Conservation (phyloP, 345 rosid species). For the rapeseed (Brassica napus) region DNA sequence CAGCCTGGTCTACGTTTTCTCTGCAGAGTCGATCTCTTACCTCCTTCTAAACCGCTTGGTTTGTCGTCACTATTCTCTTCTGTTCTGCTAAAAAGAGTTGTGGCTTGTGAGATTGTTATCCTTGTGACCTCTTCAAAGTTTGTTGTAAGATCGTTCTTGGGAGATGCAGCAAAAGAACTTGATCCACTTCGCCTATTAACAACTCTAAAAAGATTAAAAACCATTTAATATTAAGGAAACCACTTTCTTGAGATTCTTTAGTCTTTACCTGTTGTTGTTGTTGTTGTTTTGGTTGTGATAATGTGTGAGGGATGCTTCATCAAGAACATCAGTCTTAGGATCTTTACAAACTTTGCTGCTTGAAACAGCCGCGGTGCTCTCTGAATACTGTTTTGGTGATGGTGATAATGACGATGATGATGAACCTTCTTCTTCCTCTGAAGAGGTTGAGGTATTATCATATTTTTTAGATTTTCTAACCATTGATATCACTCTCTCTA, state of each 20-base stretch:
- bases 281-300: conserved; percentile 1
- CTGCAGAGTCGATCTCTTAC: conserved; percentile 19
- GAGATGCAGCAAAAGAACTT: conserved; percentile 49
- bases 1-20: conserved; percentile 29
- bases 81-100: conserved; percentile 29
- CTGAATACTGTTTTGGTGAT: conserved; percentile 21
- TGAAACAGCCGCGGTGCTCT: conserved; percentile 33
- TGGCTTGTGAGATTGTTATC: conserved; percentile 37
- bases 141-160: conserved; percentile 35
- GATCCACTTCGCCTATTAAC: conserved; percentile 50
- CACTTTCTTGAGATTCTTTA: neutral
- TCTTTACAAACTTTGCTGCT: conserved; percentile 35
- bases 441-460: conserved; percentile 32
- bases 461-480: conserved; percentile 48
- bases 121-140: conserved; percentile 21
- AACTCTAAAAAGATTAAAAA: neutral
- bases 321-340: conserved; percentile 24
- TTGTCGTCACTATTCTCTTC: conserved; percentile 1
- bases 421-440: conserved; percentile 44
- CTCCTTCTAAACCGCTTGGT: conserved; percentile 13
- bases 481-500: conserved; percentile 67
- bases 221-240: neutral
- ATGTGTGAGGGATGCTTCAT: conserved; percentile 43
- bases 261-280: conserved; percentile 13
- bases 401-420: neutral